Evolutionary conservation across 768 basidiomycete species (phyloP).

Genomic region (Phanerochaete carnosa): DNA sequence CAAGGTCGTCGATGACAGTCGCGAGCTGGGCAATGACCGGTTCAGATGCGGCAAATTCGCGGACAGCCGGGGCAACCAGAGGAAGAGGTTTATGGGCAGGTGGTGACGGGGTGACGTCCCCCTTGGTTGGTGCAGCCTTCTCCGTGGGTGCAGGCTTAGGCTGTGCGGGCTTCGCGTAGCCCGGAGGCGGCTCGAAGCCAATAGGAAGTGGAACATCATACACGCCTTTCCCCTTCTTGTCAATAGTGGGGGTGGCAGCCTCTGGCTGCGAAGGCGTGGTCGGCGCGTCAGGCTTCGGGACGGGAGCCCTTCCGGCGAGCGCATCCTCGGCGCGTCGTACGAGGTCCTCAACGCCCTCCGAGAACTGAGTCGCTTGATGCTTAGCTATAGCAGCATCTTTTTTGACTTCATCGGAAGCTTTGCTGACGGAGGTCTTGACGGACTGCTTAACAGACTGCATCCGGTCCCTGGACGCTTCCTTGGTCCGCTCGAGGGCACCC

Average conservation of each 20-base stretch:
- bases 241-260: conserved; percentile 21
- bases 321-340: conserved; percentile 73
- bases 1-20: conserved; percentile 87
- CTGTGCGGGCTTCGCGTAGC: conserved; percentile 64
- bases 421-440: conserved; percentile 49
- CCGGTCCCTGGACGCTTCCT: conserved; percentile 40
- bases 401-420: conserved; percentile 29
- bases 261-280: conserved; percentile 24
- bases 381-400: conserved; percentile 42
- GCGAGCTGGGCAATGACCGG: conserved; percentile 94
- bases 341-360: conserved; percentile 65
- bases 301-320: conserved; percentile 43
- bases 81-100: conserved; percentile 52
- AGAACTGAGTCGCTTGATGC: conserved; percentile 47
- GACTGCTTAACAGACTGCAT: conserved; percentile 40
- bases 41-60: conserved; percentile 69
- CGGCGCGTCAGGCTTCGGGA: conserved; percentile 22
- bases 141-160: conserved; percentile 36
- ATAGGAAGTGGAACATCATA: conserved; percentile 81
- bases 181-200: conserved; percentile 92
- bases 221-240: conserved; percentile 34
- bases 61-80: conserved; percentile 76
- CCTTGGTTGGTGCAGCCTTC: conserved; percentile 16
- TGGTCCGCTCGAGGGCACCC: conserved; percentile 34
- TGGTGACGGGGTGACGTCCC: conserved; percentile 12